Percentiles rank a stretch among this genome's conserved stretches.
These are phyloP conservation scores for Barnettozyma wickerhamii DNA, from an alignment of 805 yeast species.

Conservation along the genomic window DNA sequence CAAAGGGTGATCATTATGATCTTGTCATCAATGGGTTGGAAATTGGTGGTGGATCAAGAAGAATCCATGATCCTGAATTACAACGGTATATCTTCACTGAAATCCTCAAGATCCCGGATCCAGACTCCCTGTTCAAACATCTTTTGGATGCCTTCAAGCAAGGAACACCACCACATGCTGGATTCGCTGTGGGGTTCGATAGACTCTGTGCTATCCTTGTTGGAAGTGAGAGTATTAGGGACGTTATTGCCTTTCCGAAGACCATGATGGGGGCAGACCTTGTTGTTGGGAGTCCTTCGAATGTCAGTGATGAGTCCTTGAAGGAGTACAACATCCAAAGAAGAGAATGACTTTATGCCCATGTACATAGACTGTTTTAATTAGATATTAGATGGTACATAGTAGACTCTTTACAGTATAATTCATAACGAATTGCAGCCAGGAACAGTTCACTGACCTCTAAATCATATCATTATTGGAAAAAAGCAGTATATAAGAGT, in stretches of 20 bases:
- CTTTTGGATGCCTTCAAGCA: slow-evolving; percentile 71
- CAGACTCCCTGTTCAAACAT: slow-evolving; percentile 76
- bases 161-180: slow-evolving; percentile 99
- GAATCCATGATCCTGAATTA: slow-evolving; percentile 81
- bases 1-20: slow-evolving; percentile 90
- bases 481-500: too few species aligned
- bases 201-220: slow-evolving; percentile 86
- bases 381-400: too few species aligned
- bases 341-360: too few species aligned
- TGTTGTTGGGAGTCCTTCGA: slow-evolving; percentile 82
- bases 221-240: slow-evolving; percentile 76
- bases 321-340: slow-evolving; percentile 55
- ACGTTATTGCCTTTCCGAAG: slow-evolving; percentile 95
- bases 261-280: slow-evolving; percentile 84
- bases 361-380: neutral
- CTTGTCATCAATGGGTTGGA: slow-evolving; percentile 92
- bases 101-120: slow-evolving; percentile 55
- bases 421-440: too few species aligned
- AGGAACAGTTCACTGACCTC: too few species aligned
- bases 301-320: slow-evolving; percentile 47
- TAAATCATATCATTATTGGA: too few species aligned
- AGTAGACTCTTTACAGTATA: too few species aligned
- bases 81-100: slow-evolving; percentile 70
- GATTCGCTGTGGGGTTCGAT: slow-evolving; percentile 93
- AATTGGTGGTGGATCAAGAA: slow-evolving; percentile 94